Evolutionary conservation across 2,329 filamentous ascomycete genomes (phyloP).

Genomic region (Pseudogymnoascus sp.): DNA sequence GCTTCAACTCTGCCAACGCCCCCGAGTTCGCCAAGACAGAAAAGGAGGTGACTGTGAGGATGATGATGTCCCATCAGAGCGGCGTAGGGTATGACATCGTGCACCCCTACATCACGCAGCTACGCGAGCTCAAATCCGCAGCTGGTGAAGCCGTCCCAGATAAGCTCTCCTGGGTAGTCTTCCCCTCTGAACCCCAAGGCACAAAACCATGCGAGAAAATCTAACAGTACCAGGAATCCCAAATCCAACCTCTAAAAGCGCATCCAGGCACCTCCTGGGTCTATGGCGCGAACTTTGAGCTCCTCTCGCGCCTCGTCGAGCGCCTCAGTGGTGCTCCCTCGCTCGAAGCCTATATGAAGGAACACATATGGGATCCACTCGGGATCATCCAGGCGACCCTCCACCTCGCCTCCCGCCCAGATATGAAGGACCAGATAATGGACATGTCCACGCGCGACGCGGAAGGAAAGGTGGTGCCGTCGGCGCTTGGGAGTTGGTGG

Average conservation of each 20-base stretch:
- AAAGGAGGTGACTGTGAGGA: neutral
- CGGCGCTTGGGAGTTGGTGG: neutral
- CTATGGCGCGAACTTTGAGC: neutral
- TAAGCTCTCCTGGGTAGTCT: constrained; percentile 53
- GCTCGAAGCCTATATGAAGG: constrained; percentile 34
- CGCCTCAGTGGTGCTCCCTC: neutral
- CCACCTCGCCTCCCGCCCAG: constrained; percentile 18
- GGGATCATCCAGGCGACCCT: constrained; percentile 25
- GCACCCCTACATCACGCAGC: neutral
- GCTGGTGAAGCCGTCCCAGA: constrained; percentile 84
- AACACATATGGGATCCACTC: constrained; percentile 39
- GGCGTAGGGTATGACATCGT: neutral
- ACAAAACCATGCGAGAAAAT: neutral
- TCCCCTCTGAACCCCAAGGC: constrained; percentile 51
- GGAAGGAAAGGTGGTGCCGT: neutral
- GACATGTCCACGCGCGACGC: constrained; percentile 18
- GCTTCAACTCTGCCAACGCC: constrained; percentile 33
- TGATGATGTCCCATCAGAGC: neutral
- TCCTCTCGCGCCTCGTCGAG: neutral
- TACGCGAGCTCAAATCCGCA: neutral
- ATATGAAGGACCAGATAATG: constrained; percentile 1
- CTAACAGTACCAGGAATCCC: neutral
- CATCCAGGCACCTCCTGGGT: neutral
- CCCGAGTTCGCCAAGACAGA: constrained; percentile 54
- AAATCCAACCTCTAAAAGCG: neutral